Base-by-base conservation (phyloP, 148 eudicot species). In the Arctostaphylos glauca region DNA sequence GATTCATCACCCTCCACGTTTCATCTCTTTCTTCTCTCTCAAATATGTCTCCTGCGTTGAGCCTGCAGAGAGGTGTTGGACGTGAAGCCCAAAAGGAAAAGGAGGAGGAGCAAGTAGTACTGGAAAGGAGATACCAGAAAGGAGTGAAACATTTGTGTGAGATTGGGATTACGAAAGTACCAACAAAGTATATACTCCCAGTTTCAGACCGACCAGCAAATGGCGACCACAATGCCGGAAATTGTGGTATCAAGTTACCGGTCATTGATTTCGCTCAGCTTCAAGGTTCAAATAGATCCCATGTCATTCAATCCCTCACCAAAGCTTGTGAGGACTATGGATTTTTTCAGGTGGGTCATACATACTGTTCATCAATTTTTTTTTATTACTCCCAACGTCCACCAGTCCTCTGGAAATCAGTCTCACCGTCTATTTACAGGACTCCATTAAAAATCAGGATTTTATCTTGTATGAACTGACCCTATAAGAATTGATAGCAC, bases 61-160 rank as follows among this genome's bases (percentile, higher is more conserved):
- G 41, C 25, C 2, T 55, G 49, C 19, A 67, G 71, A 6, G 38
- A 31, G 38, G 38, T 31, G 38, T 31, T 31, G 38, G 38, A 70
- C n/a, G 19, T 21, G 85, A 83, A 41, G 58, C 60, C 19, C 49
- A 70, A 10, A 44, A 47, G 2, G 49, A 9, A 83, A 87, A 82
- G 62, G n/a, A 55, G 7, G 90, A 80, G 75, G 6, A 38, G 18
- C 44, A 56, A 8, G 38, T 31, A 31, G 38, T 31, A 0, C 23
- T 1, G 46, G 60, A 53, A 16, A 50, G 64, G 19, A 53, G 85
- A 50, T 90, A 88, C 85, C 85, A 90, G 56, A 91, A 95, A 86
- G 98, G 98, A 68, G 97, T 95, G 47, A 93, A 88, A 78, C 92
- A 89, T 81, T 82, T 95, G 67, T 86, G 83, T 10, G 98, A 93